Evolutionary conservation across 441 rosid species (phyloP).

Genomic region (Croton setiger): DNA sequence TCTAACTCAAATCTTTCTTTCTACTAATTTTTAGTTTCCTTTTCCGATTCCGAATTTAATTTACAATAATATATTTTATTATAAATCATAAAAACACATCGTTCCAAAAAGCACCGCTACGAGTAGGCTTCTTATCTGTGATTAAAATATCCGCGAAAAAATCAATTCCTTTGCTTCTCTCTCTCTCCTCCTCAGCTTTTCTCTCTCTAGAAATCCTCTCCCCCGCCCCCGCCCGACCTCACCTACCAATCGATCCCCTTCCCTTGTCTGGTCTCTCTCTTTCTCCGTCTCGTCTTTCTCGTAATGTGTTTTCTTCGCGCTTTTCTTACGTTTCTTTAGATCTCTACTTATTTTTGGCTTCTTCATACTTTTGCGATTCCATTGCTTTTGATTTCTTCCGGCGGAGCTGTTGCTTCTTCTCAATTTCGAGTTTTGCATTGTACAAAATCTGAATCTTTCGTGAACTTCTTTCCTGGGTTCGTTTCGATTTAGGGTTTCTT

Average conservation of each 20-base stretch:
- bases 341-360: neutral
- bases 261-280: neutral
- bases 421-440: neutral
- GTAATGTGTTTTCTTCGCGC: neutral
- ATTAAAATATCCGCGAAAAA: constrained; percentile 20
- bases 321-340: neutral
- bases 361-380: neutral
- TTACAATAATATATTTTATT: neutral
- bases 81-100: neutral
- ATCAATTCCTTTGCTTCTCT: neutral
- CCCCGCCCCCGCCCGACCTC: neutral
- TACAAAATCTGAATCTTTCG: neutral
- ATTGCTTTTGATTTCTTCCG: constrained; percentile 5
- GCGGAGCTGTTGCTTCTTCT: neutral
- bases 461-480: neutral
- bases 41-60: no score
- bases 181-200: no score
- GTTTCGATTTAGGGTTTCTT: neutral
- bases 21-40: no score
- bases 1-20: no score
- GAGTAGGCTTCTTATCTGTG: neutral
- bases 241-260: neutral
- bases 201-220: neutral
- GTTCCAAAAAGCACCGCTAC: neutral
- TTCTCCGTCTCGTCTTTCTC: neutral